These are phyloP conservation scores for Podaxis sp. DNA, from an alignment of 768 basidiomycete genomes.

Conservation along the genomic window DNA sequence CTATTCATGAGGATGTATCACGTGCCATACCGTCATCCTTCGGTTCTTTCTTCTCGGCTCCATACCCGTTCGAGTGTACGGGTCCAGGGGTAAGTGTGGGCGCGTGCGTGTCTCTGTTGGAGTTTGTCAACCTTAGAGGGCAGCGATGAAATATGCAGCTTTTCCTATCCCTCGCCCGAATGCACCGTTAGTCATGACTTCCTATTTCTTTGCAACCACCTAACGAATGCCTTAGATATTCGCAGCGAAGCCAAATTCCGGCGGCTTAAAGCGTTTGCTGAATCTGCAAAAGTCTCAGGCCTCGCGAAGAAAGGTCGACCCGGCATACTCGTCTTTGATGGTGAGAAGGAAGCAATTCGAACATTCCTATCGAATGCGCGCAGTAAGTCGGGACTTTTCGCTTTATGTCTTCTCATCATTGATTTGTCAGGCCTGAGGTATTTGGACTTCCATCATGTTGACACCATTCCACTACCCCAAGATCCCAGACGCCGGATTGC, in stretches of 20 bases:
- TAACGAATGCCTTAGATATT: slow-evolving; percentile 28
- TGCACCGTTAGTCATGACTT: slow-evolving; percentile 39
- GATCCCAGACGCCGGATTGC: slow-evolving; percentile 22
- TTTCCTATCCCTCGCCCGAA: slow-evolving; percentile 38
- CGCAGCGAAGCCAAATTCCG: slow-evolving; percentile 41
- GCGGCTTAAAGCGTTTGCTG: slow-evolving; percentile 37
- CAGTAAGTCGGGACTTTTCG: slow-evolving; percentile 24
- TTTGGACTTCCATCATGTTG: slow-evolving; percentile 43
- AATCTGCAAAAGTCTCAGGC: slow-evolving; percentile 37
- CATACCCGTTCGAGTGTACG: neutral
- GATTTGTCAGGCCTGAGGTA: slow-evolving; percentile 35
- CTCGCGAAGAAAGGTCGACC: slow-evolving; percentile 45
- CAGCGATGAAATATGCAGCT: slow-evolving; percentile 15
- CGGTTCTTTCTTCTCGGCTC: neutral
- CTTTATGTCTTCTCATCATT: neutral
- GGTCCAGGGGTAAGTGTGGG: neutral
- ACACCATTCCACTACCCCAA: slow-evolving; percentile 29
- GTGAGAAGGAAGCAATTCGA: slow-evolving; percentile 32
- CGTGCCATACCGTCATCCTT: neutral
- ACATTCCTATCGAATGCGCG: slow-evolving; percentile 37
- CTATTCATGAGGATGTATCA: neutral
- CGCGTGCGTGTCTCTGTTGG: neutral
- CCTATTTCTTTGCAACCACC: neutral
- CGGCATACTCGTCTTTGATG: slow-evolving; percentile 43
- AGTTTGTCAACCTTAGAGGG: neutral